A percentile compares a stretch with the other conserved stretches of the same genome.
phyloP scores from a whole-genome alignment of 148 eudicot genomes.

The Limonium bicolor region DNA sequence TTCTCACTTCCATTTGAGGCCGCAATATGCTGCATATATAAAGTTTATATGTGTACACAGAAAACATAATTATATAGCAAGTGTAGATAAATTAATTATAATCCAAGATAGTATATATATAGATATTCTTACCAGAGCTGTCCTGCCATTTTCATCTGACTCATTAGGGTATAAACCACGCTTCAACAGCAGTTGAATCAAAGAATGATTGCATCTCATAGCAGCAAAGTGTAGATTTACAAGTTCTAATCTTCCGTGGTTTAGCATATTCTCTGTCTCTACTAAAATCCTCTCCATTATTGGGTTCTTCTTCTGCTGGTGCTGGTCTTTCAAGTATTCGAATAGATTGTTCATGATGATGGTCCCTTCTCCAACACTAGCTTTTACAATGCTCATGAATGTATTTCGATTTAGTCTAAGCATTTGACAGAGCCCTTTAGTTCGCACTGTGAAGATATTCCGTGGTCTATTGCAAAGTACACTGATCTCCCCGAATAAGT shows the following conservation, averaged over 20 bases:
- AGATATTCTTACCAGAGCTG: too few species aligned
- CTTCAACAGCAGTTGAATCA: too few species aligned
- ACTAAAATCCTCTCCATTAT: conserved; percentile 45
- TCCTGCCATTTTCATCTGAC: too few species aligned
- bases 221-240: conserved; percentile 74
- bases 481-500: too few species aligned
- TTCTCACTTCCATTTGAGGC: too few species aligned
- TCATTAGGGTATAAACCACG: too few species aligned
- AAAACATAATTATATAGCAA: too few species aligned
- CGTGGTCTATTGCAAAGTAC: conserved; percentile 86
- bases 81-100: too few species aligned
- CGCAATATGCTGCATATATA: too few species aligned
- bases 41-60: too few species aligned
- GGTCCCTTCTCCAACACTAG: conserved; percentile 50
- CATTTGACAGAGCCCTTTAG: conserved; percentile 56
- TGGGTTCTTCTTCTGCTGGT: conserved; percentile 41
- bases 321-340: conserved; percentile 63
- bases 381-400: conserved; percentile 43
- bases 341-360: conserved; percentile 60
- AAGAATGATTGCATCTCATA: conserved; percentile 46
- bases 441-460: conserved; percentile 58
- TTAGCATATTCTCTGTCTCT: too few species aligned
- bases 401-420: conserved; percentile 45
- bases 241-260: conserved; percentile 68
- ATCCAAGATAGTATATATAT: too few species aligned